phyloP scores from a whole-genome alignment of 257 asterid genomes.

The Solanum piurae region DNA sequence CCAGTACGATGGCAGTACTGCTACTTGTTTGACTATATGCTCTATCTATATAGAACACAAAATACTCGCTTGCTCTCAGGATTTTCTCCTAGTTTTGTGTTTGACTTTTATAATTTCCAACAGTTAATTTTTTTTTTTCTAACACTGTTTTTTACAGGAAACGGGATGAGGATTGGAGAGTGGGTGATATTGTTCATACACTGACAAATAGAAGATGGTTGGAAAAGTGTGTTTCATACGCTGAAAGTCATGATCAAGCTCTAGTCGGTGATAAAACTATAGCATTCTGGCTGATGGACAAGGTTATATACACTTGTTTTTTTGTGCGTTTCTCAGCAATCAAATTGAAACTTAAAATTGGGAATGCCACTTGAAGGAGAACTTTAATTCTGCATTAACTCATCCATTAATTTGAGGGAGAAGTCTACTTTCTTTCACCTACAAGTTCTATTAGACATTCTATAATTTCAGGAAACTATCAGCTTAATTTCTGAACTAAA shows the following conservation, averaged over 20 bases:
- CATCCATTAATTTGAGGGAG: background rate
- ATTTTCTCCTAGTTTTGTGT: background rate
- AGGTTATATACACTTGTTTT: conserved; percentile 36
- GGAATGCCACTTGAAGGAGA: background rate
- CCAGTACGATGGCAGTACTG: background rate
- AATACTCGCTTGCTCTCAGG: background rate
- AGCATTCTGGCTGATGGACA: conserved; percentile 99
- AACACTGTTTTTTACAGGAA: conserved; percentile 40
- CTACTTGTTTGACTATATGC: background rate
- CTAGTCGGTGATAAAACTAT: conserved; percentile 96
- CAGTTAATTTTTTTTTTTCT: background rate
- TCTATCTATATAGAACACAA: background rate
- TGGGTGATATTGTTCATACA: conserved; percentile 81
- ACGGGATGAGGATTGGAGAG: conserved; percentile 94
- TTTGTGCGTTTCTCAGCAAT: background rate
- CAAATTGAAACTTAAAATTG: background rate
- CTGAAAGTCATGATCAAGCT: conserved; percentile 99
- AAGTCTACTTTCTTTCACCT: background rate
- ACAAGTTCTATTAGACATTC: background rate
- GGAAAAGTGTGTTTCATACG: conserved; percentile 85
- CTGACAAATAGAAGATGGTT: conserved; percentile 91
- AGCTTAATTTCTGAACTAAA: background rate
- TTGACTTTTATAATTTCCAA: background rate
- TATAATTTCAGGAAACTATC: background rate
- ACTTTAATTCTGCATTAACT: background rate